These are phyloP conservation scores for Lecanoromycetidae sp. DNA, from an alignment of 2,329 filamentous ascomycete species.

Conservation along the genomic window DNA sequence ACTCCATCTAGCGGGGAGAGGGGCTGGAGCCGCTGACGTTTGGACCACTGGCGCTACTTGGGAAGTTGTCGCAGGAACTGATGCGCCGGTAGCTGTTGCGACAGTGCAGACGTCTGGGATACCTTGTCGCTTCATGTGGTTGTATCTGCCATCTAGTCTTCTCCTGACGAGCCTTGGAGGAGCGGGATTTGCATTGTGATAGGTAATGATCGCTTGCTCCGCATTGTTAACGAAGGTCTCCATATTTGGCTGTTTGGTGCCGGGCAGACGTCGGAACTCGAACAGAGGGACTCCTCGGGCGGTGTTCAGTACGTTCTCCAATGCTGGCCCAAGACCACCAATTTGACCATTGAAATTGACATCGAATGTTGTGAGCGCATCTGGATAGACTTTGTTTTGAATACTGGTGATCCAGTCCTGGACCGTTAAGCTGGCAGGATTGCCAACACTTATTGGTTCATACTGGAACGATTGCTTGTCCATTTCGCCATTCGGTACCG, in stretches of 20 bases:
- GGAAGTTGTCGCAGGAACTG: neutral
- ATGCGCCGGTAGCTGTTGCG: neutral
- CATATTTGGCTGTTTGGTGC: conserved; percentile 6
- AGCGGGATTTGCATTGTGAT: neutral
- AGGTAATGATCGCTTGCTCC: conserved; percentile 10
- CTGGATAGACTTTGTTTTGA: conserved; percentile 11
- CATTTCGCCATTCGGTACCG: conserved; percentile 13
- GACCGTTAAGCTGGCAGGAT: conserved; percentile 10
- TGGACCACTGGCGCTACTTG: too few relatives aligned
- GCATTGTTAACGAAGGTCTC: conserved; percentile 13
- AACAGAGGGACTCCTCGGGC: conserved; percentile 18
- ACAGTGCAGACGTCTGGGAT: neutral
- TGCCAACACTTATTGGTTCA: neutral
- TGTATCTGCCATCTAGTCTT: neutral
- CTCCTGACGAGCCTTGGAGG: neutral
- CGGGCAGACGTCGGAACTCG: conserved; percentile 18
- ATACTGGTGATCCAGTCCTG: conserved; percentile 18
- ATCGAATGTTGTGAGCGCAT: conserved; percentile 15
- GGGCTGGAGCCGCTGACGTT: too few relatives aligned
- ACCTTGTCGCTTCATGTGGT: neutral
- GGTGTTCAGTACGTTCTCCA: conserved; percentile 18
- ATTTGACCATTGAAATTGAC: conserved; percentile 16
- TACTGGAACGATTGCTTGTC: conserved; percentile 2
- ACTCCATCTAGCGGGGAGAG: too few relatives aligned
- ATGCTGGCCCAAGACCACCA: conserved; percentile 13